Evolutionary conservation across 2,329 filamentous ascomycete species (phyloP).

Genomic region (Calycina herbarum): DNA sequence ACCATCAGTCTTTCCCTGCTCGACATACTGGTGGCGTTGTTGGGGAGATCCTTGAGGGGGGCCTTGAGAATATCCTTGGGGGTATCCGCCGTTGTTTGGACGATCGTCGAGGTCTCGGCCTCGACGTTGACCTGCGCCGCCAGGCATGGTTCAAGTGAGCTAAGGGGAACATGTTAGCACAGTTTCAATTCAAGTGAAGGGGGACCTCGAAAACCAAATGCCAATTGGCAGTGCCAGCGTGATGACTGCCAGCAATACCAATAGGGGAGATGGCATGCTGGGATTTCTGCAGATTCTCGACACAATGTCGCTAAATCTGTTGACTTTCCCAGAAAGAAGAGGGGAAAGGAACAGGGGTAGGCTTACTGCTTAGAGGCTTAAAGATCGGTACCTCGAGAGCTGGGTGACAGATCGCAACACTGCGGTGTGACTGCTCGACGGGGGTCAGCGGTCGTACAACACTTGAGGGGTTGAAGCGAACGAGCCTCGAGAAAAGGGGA

Average conservation of each 20-base stretch:
- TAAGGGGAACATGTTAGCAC: background rate
- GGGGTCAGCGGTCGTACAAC: background rate
- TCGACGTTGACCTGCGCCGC: background rate
- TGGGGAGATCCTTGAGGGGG: background rate
- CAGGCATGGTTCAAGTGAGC: background rate
- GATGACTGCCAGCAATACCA: background rate
- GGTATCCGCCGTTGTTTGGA: background rate
- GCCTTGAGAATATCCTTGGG: no score
- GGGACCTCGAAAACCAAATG: background rate
- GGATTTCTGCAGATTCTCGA: background rate
- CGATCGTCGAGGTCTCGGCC: background rate
- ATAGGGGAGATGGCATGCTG: background rate
- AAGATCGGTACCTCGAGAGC: background rate
- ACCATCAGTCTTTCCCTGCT: conserved; percentile 4
- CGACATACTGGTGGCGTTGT: background rate
- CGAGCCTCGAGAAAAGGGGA: background rate
- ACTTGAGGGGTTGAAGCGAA: background rate
- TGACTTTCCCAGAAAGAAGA: background rate
- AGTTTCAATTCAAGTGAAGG: background rate
- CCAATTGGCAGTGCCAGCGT: background rate
- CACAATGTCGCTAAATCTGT: background rate
- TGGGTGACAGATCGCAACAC: background rate
- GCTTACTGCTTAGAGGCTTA: background rate
- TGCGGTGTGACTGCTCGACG: background rate
- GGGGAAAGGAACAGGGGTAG: background rate